Evolutionary conservation across 805 yeast species (phyloP).

Genomic region (Priceomyces medius): DNA sequence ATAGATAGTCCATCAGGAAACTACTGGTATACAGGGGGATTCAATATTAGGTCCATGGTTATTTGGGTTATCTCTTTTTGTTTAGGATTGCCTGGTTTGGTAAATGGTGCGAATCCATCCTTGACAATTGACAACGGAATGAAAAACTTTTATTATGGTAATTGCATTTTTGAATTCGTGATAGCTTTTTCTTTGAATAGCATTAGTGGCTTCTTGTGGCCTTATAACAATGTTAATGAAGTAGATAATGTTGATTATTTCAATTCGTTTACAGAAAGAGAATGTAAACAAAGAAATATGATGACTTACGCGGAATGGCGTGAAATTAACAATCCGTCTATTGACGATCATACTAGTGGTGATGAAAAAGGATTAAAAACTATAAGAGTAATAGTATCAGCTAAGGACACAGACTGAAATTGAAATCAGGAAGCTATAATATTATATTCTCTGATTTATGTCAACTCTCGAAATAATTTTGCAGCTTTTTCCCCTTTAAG

Average conservation of each 20-base stretch:
- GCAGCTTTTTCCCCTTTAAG: no score
- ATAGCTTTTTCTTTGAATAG: slow-evolving; percentile 40
- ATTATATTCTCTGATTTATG: no score
- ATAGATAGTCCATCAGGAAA: slow-evolving; percentile 27
- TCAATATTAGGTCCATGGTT: slow-evolving; percentile 41
- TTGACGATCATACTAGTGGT: no score
- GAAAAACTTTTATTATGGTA: slow-evolving; percentile 15
- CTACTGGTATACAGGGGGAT: slow-evolving; percentile 44
- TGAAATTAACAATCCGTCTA: neutral
- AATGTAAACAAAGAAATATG: slow-evolving; percentile 26
- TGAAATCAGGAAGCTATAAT: no score
- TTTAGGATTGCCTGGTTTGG: slow-evolving; percentile 52
- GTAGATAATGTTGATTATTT: slow-evolving; percentile 41
- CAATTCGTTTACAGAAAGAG: slow-evolving; percentile 34
- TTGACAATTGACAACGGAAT: slow-evolving; percentile 10
- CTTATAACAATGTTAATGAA: slow-evolving; percentile 30
- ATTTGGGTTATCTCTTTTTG: slow-evolving; percentile 41
- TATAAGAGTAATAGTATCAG: no score
- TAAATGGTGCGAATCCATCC: slow-evolving; percentile 25
- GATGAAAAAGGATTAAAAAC: no score
- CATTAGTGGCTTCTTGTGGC: slow-evolving; percentile 31
- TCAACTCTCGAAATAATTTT: no score
- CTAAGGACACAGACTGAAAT: no score
- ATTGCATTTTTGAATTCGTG: slow-evolving; percentile 11
- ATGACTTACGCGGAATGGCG: slow-evolving; percentile 4